Evolutionary conservation across 371 early-diverging fungal genomes (phyloP).

Genomic region (Apophysomyces variabilis): DNA sequence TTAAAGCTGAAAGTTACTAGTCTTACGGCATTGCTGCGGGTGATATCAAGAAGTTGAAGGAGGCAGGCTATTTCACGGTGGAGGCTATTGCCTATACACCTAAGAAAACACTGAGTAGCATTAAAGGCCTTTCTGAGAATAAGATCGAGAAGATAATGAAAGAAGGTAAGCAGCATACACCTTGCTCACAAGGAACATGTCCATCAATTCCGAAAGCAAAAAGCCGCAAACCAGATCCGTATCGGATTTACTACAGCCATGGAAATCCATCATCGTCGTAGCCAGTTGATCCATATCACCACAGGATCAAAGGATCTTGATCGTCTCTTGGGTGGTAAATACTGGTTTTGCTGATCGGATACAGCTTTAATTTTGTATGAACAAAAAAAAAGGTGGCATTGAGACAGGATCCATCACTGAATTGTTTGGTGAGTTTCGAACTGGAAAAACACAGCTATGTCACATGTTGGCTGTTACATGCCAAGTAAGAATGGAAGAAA

Average conservation of each 20-base stretch:
- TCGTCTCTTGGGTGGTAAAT: slow-evolving; percentile 84
- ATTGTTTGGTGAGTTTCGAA: slow-evolving; percentile 98
- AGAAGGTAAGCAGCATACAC: slow-evolving; percentile 64
- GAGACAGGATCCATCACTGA: slow-evolving; percentile 99
- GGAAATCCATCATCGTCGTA: slow-evolving; percentile 84
- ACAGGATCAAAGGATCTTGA: slow-evolving; percentile 96
- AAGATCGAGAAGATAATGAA: slow-evolving; percentile 96
- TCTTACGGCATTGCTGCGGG: slow-evolving; percentile 74
- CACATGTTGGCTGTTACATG: slow-evolving; percentile 97
- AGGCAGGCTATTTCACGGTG: slow-evolving; percentile 92
- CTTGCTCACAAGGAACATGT: background rate
- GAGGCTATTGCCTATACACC: slow-evolving; percentile 96
- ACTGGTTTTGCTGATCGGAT: background rate
- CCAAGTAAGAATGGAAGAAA: slow-evolving; percentile 63
- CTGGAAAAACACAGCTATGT: slow-evolving; percentile 98
- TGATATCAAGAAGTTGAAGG: slow-evolving; percentile 85
- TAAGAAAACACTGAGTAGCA: slow-evolving; percentile 84
- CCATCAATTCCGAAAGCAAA: slow-evolving; percentile 13
- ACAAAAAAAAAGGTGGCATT: slow-evolving; percentile 72
- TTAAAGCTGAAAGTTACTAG: slow-evolving; percentile 26
- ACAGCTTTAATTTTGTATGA: too few species aligned
- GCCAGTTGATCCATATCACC: slow-evolving; percentile 82
- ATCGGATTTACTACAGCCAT: slow-evolving; percentile 98
- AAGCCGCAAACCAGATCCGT: slow-evolving; percentile 86
- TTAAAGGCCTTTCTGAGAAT: slow-evolving; percentile 97